Evolutionary conservation across 345 rosid species (phyloP).

Genomic region (Rhizophora apiculata): DNA sequence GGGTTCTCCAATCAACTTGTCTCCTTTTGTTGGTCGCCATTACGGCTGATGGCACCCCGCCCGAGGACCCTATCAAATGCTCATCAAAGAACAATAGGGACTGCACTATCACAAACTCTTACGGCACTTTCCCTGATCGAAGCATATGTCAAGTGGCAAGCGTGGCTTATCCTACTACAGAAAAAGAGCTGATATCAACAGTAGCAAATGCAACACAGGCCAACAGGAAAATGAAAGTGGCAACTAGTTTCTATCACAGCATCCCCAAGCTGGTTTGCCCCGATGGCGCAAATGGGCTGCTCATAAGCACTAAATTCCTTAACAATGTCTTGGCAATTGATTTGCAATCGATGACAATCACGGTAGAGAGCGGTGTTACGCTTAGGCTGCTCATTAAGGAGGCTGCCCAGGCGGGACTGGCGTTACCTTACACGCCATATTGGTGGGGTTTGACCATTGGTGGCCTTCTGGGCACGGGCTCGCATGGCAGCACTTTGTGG

Average conservation of each 20-base stretch:
- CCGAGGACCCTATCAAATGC: conserved; percentile 61
- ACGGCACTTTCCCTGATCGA: conserved; percentile 66
- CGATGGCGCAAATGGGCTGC: conserved; percentile 53
- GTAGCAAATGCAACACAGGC: conserved; percentile 54
- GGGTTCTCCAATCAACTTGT: conserved; percentile 8
- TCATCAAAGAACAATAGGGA: conserved; percentile 26
- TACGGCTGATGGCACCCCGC: conserved; percentile 41
- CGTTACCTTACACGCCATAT: conserved; percentile 72
- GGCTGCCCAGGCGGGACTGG: conserved; percentile 59
- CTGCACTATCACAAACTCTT: conserved; percentile 70
- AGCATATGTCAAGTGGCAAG: conserved; percentile 50
- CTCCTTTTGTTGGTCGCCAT: conserved; percentile 16
- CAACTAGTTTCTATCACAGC: conserved; percentile 65
- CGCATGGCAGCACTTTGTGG: conserved; percentile 85
- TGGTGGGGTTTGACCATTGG: conserved; percentile 93
- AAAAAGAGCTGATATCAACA: conserved; percentile 46
- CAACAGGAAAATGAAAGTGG: conserved; percentile 59
- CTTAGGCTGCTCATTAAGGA: conserved; percentile 53
- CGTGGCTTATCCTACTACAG: conserved; percentile 56
- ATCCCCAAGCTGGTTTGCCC: conserved; percentile 69
- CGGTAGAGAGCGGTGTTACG: conserved; percentile 65
- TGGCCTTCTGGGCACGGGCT: conserved; percentile 75
- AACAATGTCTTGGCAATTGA: conserved; percentile 36
- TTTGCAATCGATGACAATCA: conserved; percentile 37
- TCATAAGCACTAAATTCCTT: conserved; percentile 69